Evolutionary conservation across 805 yeast species (phyloP).

Genomic region (Wickerhamiella alocasiicola): DNA sequence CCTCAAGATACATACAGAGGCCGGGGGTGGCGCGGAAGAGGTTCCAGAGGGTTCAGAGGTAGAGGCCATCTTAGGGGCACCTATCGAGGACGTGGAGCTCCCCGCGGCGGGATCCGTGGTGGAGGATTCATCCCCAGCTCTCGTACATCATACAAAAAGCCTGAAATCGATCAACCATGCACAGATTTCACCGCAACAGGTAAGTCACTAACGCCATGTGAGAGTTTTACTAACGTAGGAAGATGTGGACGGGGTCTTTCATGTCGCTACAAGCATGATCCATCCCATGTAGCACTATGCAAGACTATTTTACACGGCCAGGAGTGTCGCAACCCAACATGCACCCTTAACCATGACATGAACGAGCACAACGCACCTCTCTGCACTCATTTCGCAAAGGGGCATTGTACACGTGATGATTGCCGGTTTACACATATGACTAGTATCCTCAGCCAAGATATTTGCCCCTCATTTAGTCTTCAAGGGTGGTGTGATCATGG

Average conservation of each 20-base stretch:
- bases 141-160: not conserved
- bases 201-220: slow-evolving; percentile 6
- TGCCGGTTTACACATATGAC: slow-evolving; percentile 43
- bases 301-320: slow-evolving; percentile 33
- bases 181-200: slow-evolving; percentile 24
- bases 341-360: slow-evolving; percentile 46
- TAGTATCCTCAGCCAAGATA: slow-evolving; percentile 30
- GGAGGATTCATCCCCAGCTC: not conserved
- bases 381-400: slow-evolving; percentile 41
- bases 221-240: slow-evolving; percentile 28
- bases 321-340: slow-evolving; percentile 36
- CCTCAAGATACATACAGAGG: not conserved
- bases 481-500: slow-evolving; percentile 63
- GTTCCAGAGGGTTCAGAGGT: slow-evolving; percentile 8
- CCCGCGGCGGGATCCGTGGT: not conserved
- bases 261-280: slow-evolving; percentile 46
- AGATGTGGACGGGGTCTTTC: slow-evolving; percentile 38
- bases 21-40: slow-evolving; percentile 2
- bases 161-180: slow-evolving; percentile 20
- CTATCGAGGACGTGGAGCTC: not conserved
- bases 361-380: slow-evolving; percentile 48
- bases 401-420: slow-evolving; percentile 35
- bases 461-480: slow-evolving; percentile 56
- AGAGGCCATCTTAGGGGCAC: slow-evolving; percentile 10
- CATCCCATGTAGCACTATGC: slow-evolving; percentile 43